phyloP scores from a whole-genome alignment of 805 yeast genomes.

The Hyphopichia homilentoma region DNA sequence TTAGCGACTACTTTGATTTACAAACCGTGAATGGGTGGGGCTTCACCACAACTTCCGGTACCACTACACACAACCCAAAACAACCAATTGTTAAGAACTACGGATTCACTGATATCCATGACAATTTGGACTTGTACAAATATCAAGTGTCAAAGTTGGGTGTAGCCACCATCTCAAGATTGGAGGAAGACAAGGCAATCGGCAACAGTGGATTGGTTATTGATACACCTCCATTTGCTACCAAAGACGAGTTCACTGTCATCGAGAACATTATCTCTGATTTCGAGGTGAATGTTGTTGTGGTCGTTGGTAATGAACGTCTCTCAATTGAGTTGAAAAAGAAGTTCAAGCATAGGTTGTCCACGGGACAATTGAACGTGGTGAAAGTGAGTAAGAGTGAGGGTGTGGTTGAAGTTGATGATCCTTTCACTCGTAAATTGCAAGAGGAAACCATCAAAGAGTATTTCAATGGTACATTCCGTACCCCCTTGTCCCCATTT shows the following conservation, averaged over 20 bases:
- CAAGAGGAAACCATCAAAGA: slow-evolving; percentile 81
- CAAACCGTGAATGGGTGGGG: slow-evolving; percentile 74
- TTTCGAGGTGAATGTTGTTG: slow-evolving; percentile 56
- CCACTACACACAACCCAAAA: slow-evolving; percentile 74
- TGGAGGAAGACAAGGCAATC: slow-evolving; percentile 46
- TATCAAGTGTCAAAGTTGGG: slow-evolving; percentile 48
- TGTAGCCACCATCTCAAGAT: slow-evolving; percentile 43
- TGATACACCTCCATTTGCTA: slow-evolving; percentile 71
- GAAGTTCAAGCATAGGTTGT: slow-evolving; percentile 37
- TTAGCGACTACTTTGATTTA: slow-evolving; percentile 76
- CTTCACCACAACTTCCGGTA: slow-evolving; percentile 66
- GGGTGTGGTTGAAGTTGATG: slow-evolving; percentile 76
- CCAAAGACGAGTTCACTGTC: slow-evolving; percentile 45
- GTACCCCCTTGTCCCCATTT: slow-evolving; percentile 74
- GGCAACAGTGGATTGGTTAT: slow-evolving; percentile 57
- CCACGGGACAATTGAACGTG: slow-evolving; percentile 32
- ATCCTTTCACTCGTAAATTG: slow-evolving; percentile 57
- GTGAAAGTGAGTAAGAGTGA: slow-evolving; percentile 68
- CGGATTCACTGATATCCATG: slow-evolving; percentile 61
- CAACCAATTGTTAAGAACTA: slow-evolving; percentile 82
- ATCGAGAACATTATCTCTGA: slow-evolving; percentile 56
- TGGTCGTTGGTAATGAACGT: slow-evolving; percentile 76
- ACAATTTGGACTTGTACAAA: slow-evolving; percentile 56
- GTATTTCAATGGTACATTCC: slow-evolving; percentile 80
- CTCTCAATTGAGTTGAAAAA: slow-evolving; percentile 60